A percentile compares a stretch with the other conserved stretches of the same genome.
These are phyloP conservation scores for Fusarium fracticaudum DNA, from an alignment of 2,329 filamentous ascomycete species.

Conservation along the genomic window DNA sequence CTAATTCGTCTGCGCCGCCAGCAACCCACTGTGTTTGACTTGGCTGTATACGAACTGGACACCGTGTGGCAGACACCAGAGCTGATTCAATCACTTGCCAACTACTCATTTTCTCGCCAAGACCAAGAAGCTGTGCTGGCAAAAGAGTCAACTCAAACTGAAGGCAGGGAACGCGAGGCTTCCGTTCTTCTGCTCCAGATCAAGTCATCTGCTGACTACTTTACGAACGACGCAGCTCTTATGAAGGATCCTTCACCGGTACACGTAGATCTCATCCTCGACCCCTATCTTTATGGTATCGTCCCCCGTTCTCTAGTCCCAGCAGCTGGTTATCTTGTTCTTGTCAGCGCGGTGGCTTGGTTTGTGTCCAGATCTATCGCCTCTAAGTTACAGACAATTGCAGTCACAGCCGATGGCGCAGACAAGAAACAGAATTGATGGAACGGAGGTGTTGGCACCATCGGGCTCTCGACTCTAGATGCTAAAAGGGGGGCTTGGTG, in stretches of 20 bases:
- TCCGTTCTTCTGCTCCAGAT: slow-evolving; percentile 79
- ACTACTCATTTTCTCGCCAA: slow-evolving; percentile 66
- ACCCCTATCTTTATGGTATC: slow-evolving; percentile 83
- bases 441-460: slow-evolving; percentile 12
- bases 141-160: background rate
- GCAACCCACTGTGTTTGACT: slow-evolving; percentile 86
- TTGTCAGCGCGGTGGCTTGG: slow-evolving; percentile 64
- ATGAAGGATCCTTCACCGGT: slow-evolving; percentile 82
- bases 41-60: slow-evolving; percentile 71
- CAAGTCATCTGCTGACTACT: slow-evolving; percentile 84
- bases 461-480: slow-evolving; percentile 24
- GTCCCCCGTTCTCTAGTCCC: slow-evolving; percentile 81
- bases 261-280: slow-evolving; percentile 82
- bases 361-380: slow-evolving; percentile 52
- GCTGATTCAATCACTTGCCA: slow-evolving; percentile 71
- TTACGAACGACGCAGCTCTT: slow-evolving; percentile 75
- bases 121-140: slow-evolving; percentile 15
- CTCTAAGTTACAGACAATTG: slow-evolving; percentile 43
- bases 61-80: slow-evolving; percentile 69
- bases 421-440: slow-evolving; percentile 52
- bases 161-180: slow-evolving; percentile 39
- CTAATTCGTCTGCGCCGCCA: slow-evolving; percentile 50
- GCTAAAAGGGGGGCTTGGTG: slow-evolving; percentile 21
- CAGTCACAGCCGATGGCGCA: slow-evolving; percentile 34
- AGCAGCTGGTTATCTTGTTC: slow-evolving; percentile 73